A percentile compares a stretch with the other conserved stretches of the same genome.
Conservation (phyloP, 345 rosid species). For the Conringia planisiliqua region DNA sequence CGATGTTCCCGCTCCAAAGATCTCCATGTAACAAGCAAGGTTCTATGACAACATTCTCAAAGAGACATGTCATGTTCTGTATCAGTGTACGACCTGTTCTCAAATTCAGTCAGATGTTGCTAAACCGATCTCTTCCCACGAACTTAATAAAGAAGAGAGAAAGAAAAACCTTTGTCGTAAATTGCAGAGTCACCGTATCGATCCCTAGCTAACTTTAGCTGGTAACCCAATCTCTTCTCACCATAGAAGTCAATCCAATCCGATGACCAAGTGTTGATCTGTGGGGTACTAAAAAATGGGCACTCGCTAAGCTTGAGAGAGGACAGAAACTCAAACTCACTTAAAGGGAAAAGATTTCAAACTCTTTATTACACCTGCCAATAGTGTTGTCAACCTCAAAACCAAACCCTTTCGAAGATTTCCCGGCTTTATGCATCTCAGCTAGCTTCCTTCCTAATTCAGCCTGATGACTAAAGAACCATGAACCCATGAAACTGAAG, state of each 20-base stretch:
- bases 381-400: slow-evolving; percentile 87
- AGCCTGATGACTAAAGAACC: slow-evolving; percentile 47
- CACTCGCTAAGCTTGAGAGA: neutral
- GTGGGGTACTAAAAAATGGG: slow-evolving; percentile 51
- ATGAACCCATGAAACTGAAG: slow-evolving; percentile 15
- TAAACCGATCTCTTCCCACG: neutral
- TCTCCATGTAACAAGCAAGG: slow-evolving; percentile 97
- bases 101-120: neutral
- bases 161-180: slow-evolving; percentile 62
- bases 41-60: slow-evolving; percentile 56
- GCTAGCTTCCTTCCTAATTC: slow-evolving; percentile 82
- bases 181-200: slow-evolving; percentile 71
- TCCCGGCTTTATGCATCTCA: slow-evolving; percentile 93
- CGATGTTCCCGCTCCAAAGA: slow-evolving; percentile 92
- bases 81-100: slow-evolving; percentile 66
- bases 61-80: slow-evolving; percentile 70
- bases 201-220: slow-evolving; percentile 67
- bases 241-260: slow-evolving; percentile 90
- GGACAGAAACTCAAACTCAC: neutral
- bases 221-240: slow-evolving; percentile 81
- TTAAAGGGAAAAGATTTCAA: neutral
- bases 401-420: slow-evolving; percentile 78
- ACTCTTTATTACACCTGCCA: slow-evolving; percentile 58
- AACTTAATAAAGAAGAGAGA: neutral
- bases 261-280: slow-evolving; percentile 84